These are phyloP conservation scores for Wallacemonas sp. DNA, from an alignment of 208 protist species.

Conservation along the genomic window DNA sequence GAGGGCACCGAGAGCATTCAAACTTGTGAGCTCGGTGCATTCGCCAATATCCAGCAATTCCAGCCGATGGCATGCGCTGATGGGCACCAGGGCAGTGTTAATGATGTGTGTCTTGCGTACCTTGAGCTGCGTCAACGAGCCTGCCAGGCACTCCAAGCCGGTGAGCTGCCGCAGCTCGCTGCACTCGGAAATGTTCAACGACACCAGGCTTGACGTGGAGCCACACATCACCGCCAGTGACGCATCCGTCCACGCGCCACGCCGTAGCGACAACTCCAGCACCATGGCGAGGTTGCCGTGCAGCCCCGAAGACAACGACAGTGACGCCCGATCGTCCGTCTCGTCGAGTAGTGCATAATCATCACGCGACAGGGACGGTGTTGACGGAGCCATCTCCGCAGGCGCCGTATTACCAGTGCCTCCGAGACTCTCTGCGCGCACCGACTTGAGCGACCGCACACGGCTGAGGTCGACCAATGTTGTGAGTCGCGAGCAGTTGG, in stretches of 20 bases:
- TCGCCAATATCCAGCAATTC: conserved; percentile 46
- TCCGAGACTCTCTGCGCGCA: neutral
- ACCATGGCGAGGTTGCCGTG: neutral
- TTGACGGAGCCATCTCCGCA: too few species aligned
- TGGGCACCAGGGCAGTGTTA: conserved; percentile 32
- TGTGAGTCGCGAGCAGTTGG: conserved; percentile 17
- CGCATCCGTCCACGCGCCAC: conserved; percentile 2
- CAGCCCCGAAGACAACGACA: neutral
- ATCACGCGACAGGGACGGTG: too few species aligned
- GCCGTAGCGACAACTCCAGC: neutral
- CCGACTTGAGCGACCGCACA: conserved; percentile 6
- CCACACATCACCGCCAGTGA: neutral
- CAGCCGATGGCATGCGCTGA: conserved; percentile 36
- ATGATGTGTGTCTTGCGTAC: conserved; percentile 29
- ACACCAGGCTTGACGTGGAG: neutral
- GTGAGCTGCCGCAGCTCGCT: neutral
- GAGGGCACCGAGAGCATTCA: conserved; percentile 42
- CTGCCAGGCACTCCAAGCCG: conserved; percentile 3
- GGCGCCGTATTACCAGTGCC: too few species aligned
- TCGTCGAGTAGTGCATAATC: neutral
- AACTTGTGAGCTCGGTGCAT: conserved; percentile 50
- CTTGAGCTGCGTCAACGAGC: neutral
- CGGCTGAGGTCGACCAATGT: conserved; percentile 3
- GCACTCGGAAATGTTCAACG: conserved; percentile 10
- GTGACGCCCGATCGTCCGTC: neutral